Evolutionary conservation across 192 early-diverging fungal genomes (phyloP).

Genomic region (Ambispora gerdemannii): DNA sequence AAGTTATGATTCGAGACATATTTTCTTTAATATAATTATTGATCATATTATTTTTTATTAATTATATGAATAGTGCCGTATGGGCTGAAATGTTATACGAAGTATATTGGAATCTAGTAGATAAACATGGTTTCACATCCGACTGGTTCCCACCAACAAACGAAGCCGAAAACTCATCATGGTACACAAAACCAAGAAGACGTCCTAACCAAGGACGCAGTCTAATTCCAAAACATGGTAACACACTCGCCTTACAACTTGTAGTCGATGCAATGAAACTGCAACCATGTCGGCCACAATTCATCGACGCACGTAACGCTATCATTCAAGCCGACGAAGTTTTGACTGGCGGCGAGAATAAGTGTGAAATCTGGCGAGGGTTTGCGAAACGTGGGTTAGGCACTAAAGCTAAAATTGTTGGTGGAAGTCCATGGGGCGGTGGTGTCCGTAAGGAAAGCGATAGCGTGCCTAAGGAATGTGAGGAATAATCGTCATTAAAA

Average conservation of each 20-base stretch:
- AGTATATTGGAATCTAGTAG: slow-evolving; percentile 69
- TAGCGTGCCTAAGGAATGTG: slow-evolving; percentile 38
- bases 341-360: slow-evolving; percentile 63
- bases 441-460: slow-evolving; percentile 55
- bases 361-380: slow-evolving; percentile 68
- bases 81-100: slow-evolving; percentile 95
- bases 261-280: slow-evolving; percentile 74
- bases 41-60: neutral
- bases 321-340: slow-evolving; percentile 65
- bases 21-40: neutral
- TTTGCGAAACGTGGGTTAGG: slow-evolving; percentile 94
- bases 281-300: slow-evolving; percentile 73
- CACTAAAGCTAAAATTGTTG: slow-evolving; percentile 58
- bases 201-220: slow-evolving; percentile 18
- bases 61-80: slow-evolving; percentile 44
- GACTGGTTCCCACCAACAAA: slow-evolving; percentile 55
- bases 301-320: slow-evolving; percentile 70
- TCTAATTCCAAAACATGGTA: slow-evolving; percentile 52
- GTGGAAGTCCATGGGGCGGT: slow-evolving; percentile 59
- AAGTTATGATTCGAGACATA: slow-evolving; percentile 27
- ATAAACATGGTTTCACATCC: slow-evolving; percentile 52
- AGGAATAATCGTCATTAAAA: no score
- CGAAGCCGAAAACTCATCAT: neutral
- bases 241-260: slow-evolving; percentile 66
- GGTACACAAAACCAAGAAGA: slow-evolving; percentile 8